Conservation (phyloP, 106 monocot genomes). For the Hemerocallis citrina region DNA sequence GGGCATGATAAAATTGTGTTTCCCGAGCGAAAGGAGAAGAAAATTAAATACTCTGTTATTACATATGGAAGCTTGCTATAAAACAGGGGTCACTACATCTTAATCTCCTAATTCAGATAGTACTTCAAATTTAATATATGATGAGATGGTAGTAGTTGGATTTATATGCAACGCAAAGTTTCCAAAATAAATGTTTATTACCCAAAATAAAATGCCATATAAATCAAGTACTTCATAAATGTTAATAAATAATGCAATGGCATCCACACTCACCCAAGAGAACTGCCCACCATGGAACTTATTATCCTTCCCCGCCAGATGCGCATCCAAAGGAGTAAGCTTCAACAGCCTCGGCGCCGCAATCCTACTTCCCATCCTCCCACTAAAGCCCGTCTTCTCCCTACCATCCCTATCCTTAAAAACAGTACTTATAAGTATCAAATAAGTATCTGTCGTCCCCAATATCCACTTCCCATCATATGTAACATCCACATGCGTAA, state of each 20-base stretch:
- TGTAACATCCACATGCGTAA: conserved; percentile 91
- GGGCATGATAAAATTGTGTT: no score
- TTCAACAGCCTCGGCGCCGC: conserved; percentile 87
- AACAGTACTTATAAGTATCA: conserved; percentile 71
- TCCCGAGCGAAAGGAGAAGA: no score
- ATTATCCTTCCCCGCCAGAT: conserved; percentile 63
- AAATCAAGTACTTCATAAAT: neutral
- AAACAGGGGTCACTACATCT: neutral
- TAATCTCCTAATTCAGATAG: neutral
- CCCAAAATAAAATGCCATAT: neutral
- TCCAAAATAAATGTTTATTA: neutral
- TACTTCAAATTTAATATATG: neutral
- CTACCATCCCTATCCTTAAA: conserved; percentile 91
- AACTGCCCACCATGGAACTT: conserved; percentile 86
- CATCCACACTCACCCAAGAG: conserved; percentile 62
- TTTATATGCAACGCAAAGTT: neutral
- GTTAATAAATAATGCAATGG: neutral
- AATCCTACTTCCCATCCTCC: conserved; percentile 86
- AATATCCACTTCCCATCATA: conserved; percentile 93
- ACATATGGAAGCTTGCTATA: no score
- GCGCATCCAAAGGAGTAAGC: conserved; percentile 83
- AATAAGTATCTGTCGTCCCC: conserved; percentile 79
- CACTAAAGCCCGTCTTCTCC: conserved; percentile 87
- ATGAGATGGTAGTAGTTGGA: neutral
- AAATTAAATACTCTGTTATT: no score